Evolutionary conservation across 2,329 filamentous ascomycete genomes (phyloP).

Genomic region (Aspergillus quadricinctus): DNA sequence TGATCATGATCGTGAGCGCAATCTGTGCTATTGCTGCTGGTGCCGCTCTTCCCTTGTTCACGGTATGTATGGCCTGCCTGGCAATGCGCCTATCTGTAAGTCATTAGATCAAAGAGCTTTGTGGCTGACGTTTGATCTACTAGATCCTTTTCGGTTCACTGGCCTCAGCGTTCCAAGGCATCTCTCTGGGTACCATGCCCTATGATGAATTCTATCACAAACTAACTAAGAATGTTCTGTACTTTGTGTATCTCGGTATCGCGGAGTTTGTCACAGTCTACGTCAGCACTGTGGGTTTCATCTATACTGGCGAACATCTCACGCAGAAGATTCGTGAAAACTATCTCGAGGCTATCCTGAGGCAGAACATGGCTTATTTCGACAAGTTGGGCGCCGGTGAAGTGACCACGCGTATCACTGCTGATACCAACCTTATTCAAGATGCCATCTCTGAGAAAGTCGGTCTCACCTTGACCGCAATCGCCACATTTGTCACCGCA

Average conservation of each 20-base stretch:
- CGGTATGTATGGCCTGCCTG: slow-evolving; percentile 42
- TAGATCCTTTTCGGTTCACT: slow-evolving; percentile 69
- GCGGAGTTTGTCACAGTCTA: slow-evolving; percentile 76
- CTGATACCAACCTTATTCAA: slow-evolving; percentile 89
- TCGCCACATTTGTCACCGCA: slow-evolving; percentile 80
- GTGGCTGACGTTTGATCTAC: slow-evolving; percentile 6
- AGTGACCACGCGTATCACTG: slow-evolving; percentile 89
- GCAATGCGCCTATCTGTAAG: neutral
- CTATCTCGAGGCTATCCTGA: slow-evolving; percentile 78
- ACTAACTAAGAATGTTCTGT: slow-evolving; percentile 64
- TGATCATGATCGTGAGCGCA: slow-evolving; percentile 59
- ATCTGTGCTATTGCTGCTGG: slow-evolving; percentile 67
- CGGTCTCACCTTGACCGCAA: slow-evolving; percentile 67
- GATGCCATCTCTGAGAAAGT: slow-evolving; percentile 92
- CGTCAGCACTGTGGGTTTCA: slow-evolving; percentile 80
- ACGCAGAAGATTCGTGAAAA: slow-evolving; percentile 73
- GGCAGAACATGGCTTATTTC: slow-evolving; percentile 88
- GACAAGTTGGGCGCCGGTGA: slow-evolving; percentile 91
- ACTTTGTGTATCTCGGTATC: slow-evolving; percentile 81
- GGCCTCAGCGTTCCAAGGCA: slow-evolving; percentile 65
- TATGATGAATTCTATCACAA: slow-evolving; percentile 56
- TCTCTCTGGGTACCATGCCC: slow-evolving; percentile 48
- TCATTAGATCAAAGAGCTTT: neutral
- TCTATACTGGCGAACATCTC: slow-evolving; percentile 78
- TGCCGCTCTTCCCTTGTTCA: slow-evolving; percentile 74